Percentiles rank a stretch among this genome's conserved stretches.
Conservation (phyloP, 1,139 yeast species). For the Diutina ranongensis region DNA sequence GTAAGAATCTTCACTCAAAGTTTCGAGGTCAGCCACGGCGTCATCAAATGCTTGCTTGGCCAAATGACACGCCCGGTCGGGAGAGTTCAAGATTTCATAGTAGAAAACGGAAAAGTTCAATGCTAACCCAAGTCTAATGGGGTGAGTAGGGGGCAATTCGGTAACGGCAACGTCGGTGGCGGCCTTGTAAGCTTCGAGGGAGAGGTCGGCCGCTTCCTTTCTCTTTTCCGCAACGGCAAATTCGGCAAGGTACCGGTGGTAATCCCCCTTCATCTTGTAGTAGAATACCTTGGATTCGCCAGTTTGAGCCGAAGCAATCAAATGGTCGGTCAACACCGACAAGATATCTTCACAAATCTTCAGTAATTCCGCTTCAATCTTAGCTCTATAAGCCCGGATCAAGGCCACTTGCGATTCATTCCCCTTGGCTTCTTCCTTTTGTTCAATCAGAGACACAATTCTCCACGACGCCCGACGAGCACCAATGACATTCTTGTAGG, state of each 20-base stretch:
- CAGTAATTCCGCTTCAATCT: slow-evolving; percentile 87
- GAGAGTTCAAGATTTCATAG: slow-evolving; percentile 95
- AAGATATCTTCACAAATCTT: slow-evolving; percentile 92
- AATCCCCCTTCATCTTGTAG: slow-evolving; percentile 99
- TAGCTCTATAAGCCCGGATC: slow-evolving; percentile 89
- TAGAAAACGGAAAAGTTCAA: slow-evolving; percentile 96
- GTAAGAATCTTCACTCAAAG: slow-evolving; percentile 94
- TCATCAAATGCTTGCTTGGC: slow-evolving; percentile 99
- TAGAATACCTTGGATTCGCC: slow-evolving; percentile 98
- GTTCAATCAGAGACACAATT: slow-evolving; percentile 94
- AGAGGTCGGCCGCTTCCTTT: slow-evolving; percentile 83
- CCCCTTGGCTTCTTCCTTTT: slow-evolving; percentile 95
- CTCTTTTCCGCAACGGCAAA: slow-evolving; percentile 87
- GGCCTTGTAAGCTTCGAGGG: slow-evolving; percentile 87
- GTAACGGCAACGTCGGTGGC: slow-evolving; percentile 97
- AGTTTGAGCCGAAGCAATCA: slow-evolving; percentile 88
- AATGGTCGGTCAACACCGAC: slow-evolving; percentile 75
- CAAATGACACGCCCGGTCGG: slow-evolving; percentile 96
- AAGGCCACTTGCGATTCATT: slow-evolving; percentile 78
- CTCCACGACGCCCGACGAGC: slow-evolving; percentile 99
- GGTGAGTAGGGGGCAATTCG: slow-evolving; percentile 97
- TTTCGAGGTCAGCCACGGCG: slow-evolving; percentile 97
- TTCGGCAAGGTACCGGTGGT: slow-evolving; percentile 98
- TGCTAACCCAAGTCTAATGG: slow-evolving; percentile 96
- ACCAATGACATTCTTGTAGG: slow-evolving; percentile 97